Evolutionary conservation across 495 filamentous ascomycete species (phyloP), one percentile per base, ranked within the genome.

Genomic region (Xylaria grammica): DNA sequence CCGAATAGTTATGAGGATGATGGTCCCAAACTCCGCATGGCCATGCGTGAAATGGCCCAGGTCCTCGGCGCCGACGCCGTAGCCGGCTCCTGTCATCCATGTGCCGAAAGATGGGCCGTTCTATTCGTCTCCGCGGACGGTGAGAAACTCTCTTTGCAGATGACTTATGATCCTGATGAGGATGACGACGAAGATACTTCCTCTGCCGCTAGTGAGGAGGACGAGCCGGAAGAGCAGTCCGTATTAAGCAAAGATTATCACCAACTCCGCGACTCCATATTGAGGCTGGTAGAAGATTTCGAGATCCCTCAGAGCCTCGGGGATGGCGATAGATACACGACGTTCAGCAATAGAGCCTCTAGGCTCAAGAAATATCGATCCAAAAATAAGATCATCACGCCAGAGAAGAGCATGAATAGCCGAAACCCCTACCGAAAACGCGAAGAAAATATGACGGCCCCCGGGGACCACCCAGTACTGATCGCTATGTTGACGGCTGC

Each of bases 191-290:
- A 87, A 53, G 87, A 89, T 50, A 83, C 85, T n/a, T 85, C 82
- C 59, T 86, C 87, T 6, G 84, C 82, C 0, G 79, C 84, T 44
- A 89, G 83, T 70, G 89, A 90, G 58, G 89, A 93, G 67, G 90
- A 92, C 11, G 80, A 82, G 11, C 83, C 82, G 4, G 83, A 84
- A 29, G 87, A 87, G 13, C 82, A 84, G 9, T 81, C 91, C 11
- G 90, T 91, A 29, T 77, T 92, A 6, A 89, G 91, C 70, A 90
- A 90, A 66, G 91, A 93, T 67, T 91, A 95, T 67, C 90, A 95
- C 74, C 88, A 91, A 57, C 78, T 96, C 8, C 90, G 94, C 60
- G 88, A 91, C 36, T 90, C 91, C 6, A 90, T 97, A 50, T 77
- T 91, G 49, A 93, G 91, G 69, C 82, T 97, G 2, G 89, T 95